Evolutionary conservation across 768 basidiomycete genomes (phyloP), one percentile per base, ranked within the genome.

Genomic region (Paxillus involutus): DNA sequence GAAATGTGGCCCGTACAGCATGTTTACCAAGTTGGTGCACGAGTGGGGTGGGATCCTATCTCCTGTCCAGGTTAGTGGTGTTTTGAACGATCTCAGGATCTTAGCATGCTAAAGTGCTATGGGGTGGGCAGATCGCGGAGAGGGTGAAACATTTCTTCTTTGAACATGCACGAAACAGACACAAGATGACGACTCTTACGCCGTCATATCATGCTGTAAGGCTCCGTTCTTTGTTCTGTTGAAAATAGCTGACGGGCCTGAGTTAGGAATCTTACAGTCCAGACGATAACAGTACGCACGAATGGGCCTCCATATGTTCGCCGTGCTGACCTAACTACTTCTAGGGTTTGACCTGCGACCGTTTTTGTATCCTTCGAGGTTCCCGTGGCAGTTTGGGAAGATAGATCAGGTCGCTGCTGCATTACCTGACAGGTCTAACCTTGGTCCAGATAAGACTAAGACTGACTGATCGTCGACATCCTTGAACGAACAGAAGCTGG

Each of bases 131-230:
- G 94, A 94, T 98, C 53, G 97, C 95, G 14, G 88, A 91, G 61
- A 98, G 98, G 76, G 97, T 99, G 63, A 98, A 99, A 69, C 73
- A 85, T 37, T 99, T 99, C 77, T 98, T 92, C 77, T 96, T 94
- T 62, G 94, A 97, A 69, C 86, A 99, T 62, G 97, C 97, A 0
- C 79, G 95, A 49, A 99, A 99, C 69, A 76, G 95, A 44, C 97
- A 98, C 75, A 99, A 99, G 82, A 98, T 99, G 94, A 96, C 94
- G 24, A 96, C 93, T 0, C 67, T 97, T 57, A 97, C 94, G 3
- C 94, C 94, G 1, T 81, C 92, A 2, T 97, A 97, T 64, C 94
- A 97, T 68, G 94, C 94, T 45, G 96, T 89, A 58, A 64, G 91
- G 77, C 7, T 19, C 24, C 33, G 16, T 53, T 48, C 17, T 21